phyloP scores from a whole-genome alignment of 2,329 filamentous ascomycete genomes.

The Aspergillus quadricinctus region DNA sequence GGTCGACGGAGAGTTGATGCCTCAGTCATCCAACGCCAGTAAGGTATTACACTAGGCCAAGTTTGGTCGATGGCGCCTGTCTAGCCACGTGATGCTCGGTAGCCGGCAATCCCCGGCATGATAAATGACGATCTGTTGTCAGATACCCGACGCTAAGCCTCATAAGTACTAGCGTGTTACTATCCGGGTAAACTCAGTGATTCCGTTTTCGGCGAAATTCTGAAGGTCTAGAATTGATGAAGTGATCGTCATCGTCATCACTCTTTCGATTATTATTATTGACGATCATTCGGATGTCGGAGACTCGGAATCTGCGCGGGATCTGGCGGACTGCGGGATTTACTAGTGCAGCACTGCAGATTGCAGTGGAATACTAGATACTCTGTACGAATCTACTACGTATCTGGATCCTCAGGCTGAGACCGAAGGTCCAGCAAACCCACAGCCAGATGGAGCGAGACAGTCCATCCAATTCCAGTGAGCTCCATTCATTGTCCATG shows the following conservation, averaged over 20 bases:
- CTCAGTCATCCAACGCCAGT: not conserved
- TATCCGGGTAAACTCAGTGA: not conserved
- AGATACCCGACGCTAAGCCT: not conserved
- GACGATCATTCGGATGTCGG: not conserved
- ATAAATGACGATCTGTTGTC: not conserved
- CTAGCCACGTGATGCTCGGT: slow-evolving; percentile 11
- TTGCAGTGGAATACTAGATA: not conserved
- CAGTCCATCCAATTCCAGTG: slow-evolving; percentile 8
- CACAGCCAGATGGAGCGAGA: not conserved
- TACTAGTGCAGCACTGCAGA: not conserved
- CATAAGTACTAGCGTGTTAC: not conserved
- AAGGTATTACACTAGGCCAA: not conserved
- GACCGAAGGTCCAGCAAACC: not conserved
- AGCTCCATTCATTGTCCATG: slow-evolving; percentile 10
- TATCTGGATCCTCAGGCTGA: slow-evolving; percentile 2
- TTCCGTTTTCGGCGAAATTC: slow-evolving; percentile 3
- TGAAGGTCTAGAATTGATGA: not conserved
- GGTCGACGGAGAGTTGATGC: not conserved
- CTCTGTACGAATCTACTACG: too few relatives aligned
- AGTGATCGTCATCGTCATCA: not conserved
- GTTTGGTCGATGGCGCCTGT: not conserved
- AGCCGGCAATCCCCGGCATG: slow-evolving; percentile 7
- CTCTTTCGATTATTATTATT: not conserved
- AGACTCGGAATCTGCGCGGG: not conserved
- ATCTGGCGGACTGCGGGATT: too few relatives aligned